Evolutionary conservation across 306 rosid species (phyloP).

Genomic region (Rosa lucieae): DNA sequence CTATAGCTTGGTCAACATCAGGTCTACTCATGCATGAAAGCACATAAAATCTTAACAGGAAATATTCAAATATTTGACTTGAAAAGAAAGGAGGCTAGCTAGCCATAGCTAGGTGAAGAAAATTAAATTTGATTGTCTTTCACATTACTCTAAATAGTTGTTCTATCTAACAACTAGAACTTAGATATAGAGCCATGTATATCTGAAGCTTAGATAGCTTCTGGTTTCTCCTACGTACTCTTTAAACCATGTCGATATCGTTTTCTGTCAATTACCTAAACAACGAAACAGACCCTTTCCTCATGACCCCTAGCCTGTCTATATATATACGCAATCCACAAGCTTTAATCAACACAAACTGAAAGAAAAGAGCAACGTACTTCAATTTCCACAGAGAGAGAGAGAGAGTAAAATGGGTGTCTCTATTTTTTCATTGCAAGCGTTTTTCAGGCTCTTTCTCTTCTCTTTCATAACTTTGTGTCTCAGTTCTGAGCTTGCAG

Average conservation of each 20-base stretch:
- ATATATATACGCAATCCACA: constrained; percentile 18
- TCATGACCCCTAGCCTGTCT: background rate
- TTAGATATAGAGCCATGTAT: background rate
- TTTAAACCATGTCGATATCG: constrained; percentile 24
- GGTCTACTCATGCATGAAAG: no score
- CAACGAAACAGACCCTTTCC: constrained; percentile 22
- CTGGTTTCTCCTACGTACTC: constrained; percentile 10
- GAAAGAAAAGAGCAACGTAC: background rate
- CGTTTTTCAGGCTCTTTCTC: constrained; percentile 26
- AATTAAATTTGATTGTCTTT: background rate
- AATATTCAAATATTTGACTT: background rate
- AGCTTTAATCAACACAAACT: constrained; percentile 1
- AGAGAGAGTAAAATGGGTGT: constrained; percentile 37
- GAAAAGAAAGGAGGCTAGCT: background rate
- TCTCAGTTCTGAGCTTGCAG: constrained; percentile 35
- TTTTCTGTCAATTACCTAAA: constrained; percentile 14
- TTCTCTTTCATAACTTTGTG: constrained; percentile 22
- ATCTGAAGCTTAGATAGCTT: background rate
- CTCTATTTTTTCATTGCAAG: constrained; percentile 1
- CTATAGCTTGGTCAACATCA: no score
- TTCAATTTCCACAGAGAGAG: background rate
- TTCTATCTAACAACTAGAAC: constrained; percentile 42
- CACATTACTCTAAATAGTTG: background rate
- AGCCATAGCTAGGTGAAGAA: background rate
- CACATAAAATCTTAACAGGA: background rate